A percentile compares a stretch with the other conserved stretches of the same genome.
phyloP scores from a whole-genome alignment of 441 rosid species.

The Hura crepitans region DNA sequence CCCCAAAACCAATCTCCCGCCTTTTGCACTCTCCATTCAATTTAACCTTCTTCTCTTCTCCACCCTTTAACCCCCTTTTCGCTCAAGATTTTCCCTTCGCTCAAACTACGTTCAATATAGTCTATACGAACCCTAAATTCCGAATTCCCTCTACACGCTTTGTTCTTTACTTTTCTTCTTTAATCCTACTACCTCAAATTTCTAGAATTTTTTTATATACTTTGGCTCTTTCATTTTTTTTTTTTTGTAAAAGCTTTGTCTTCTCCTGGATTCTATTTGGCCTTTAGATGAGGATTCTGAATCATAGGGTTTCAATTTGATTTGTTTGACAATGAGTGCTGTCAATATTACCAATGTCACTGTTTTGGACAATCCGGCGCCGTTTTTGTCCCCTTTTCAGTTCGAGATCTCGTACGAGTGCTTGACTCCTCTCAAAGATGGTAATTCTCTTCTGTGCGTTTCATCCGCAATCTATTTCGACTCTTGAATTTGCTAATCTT shows the following conservation, averaged over 20 bases:
- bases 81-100: background rate
- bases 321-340: constrained; percentile 61
- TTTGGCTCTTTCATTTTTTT: background rate
- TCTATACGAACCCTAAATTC: background rate
- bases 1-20: constrained; percentile 12
- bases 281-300: constrained; percentile 29
- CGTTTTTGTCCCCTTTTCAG: constrained; percentile 79
- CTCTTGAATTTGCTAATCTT: background rate
- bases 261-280: background rate
- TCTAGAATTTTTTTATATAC: background rate
- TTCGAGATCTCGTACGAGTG: constrained; percentile 98
- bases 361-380: constrained; percentile 87
- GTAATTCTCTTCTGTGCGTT: constrained; percentile 28
- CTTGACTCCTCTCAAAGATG: constrained; percentile 88
- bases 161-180: background rate
- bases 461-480: background rate
- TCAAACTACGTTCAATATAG: background rate
- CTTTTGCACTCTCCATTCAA: background rate
- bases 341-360: constrained; percentile 84
- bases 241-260: background rate
- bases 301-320: constrained; percentile 29
- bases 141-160: background rate
- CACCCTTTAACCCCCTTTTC: background rate
- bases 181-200: background rate
- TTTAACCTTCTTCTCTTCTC: background rate